Percentiles rank a stretch among this genome's conserved stretches.
Conservation (phyloP, 2,329 filamentous ascomycete genomes). For the Epichloe typhina region DNA sequence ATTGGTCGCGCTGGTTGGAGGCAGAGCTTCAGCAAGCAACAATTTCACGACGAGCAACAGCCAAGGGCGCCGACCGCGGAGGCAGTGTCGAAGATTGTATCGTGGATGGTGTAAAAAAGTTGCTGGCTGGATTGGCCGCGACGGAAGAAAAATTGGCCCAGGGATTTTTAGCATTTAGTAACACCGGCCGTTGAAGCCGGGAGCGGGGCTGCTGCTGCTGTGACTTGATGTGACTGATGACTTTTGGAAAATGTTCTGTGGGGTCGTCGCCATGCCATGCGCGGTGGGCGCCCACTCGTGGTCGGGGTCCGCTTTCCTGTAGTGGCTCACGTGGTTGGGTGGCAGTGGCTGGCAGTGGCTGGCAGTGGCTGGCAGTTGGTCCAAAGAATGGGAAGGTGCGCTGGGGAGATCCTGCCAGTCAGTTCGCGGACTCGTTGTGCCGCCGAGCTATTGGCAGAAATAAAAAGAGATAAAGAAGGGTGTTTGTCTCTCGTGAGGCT, state of each 20-base stretch:
- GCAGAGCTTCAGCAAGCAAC: neutral
- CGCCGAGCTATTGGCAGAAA: neutral
- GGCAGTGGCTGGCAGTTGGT: neutral
- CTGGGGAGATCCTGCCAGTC: neutral
- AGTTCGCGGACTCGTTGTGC: too few relatives aligned
- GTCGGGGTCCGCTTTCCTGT: too few relatives aligned
- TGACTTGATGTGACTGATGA: neutral
- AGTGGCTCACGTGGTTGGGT: too few relatives aligned
- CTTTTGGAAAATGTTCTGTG: neutral
- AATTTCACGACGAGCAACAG: neutral
- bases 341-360: too few relatives aligned
- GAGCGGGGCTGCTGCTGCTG: neutral
- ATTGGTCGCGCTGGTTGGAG: neutral
- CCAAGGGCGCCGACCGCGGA: conserved; percentile 5
- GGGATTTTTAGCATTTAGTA: neutral
- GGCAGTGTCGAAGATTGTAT: conserved; percentile 1
- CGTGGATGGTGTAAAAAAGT: conserved; percentile 1
- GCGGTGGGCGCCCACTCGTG: neutral
- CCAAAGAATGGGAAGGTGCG: neutral
- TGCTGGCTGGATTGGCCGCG: neutral
- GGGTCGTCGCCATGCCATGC: neutral
- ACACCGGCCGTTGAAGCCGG: conserved; percentile 2
- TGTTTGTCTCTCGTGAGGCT: neutral
- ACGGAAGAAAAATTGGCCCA: conserved; percentile 5
- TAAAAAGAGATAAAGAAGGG: neutral